Conservation (phyloP, 306 rosid genomes). For the Geum urbanum region DNA sequence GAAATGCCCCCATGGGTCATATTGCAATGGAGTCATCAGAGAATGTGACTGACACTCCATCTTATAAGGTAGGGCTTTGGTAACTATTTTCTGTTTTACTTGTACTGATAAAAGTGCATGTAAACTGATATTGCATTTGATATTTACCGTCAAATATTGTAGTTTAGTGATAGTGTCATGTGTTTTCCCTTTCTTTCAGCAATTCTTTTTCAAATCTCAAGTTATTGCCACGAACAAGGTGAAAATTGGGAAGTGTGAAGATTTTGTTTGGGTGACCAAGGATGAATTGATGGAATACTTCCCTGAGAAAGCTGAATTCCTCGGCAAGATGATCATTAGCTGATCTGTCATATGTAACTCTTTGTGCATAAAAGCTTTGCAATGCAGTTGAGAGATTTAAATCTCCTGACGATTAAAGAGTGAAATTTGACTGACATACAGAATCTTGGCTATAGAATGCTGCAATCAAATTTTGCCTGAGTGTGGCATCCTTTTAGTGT, state of each 20-base stretch:
- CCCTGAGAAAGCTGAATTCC: constrained; percentile 71
- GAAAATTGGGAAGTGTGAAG: constrained; percentile 52
- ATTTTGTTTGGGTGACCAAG: constrained; percentile 90
- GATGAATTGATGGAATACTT: constrained; percentile 76
- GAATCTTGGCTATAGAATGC: constrained; percentile 11
- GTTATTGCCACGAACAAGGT: constrained; percentile 68
- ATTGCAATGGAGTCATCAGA: constrained; percentile 53
- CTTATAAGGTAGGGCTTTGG: constrained; percentile 53
- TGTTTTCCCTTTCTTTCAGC: constrained; percentile 36
- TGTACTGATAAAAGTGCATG: background rate
- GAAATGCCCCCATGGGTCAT: constrained; percentile 95
- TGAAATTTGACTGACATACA: constrained; percentile 11
- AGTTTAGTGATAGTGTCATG: constrained; percentile 8
- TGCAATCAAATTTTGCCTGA: background rate
- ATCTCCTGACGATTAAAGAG: background rate
- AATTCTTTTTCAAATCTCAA: constrained; percentile 87
- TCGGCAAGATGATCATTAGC: constrained; percentile 80
- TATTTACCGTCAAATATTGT: background rate
- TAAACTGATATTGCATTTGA: background rate
- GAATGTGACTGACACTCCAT: constrained; percentile 29
- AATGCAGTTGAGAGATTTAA: background rate
- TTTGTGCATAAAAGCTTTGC: constrained; percentile 10
- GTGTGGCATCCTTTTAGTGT: background rate
- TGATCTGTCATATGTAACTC: constrained; percentile 26
- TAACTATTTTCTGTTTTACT: constrained; percentile 8